Evolutionary conservation across 192 early-diverging fungal genomes (phyloP).

Genomic region (Rhizophagus sp.): DNA sequence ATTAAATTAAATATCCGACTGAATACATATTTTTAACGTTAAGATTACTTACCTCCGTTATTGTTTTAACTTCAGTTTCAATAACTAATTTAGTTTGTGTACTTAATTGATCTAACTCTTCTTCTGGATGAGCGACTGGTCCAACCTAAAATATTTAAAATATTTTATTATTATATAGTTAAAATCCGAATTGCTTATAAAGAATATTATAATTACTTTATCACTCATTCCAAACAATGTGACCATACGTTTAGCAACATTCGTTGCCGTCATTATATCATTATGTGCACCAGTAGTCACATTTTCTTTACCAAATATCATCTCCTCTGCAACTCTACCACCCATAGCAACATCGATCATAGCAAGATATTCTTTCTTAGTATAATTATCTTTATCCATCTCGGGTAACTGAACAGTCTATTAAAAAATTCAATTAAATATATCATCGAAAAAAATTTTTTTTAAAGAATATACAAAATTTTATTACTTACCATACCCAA

Average conservation of each 20-base stretch:
- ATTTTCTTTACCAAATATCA: constrained; percentile 92
- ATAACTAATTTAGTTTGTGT: constrained; percentile 77
- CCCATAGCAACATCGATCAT: constrained; percentile 97
- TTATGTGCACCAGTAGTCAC: constrained; percentile 93
- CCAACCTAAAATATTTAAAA: constrained; percentile 58
- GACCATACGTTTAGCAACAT: constrained; percentile 90
- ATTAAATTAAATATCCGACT: neutral
- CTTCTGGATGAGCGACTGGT: constrained; percentile 71
- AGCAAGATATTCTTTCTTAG: constrained; percentile 82
- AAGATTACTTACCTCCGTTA: constrained; percentile 63
- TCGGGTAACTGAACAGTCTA: constrained; percentile 92
- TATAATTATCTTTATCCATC: constrained; percentile 79
- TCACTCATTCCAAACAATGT: constrained; percentile 93
- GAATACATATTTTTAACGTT: constrained; percentile 25
- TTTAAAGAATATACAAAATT: neutral
- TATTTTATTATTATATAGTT: neutral
- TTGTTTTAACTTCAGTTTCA: constrained; percentile 79
- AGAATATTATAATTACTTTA: constrained; percentile 36
- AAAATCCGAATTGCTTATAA: neutral
- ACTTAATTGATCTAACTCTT: constrained; percentile 74
- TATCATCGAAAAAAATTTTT: neutral
- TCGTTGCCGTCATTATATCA: constrained; percentile 90
- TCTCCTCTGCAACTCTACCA: constrained; percentile 96
- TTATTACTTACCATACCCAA: constrained; percentile 58
- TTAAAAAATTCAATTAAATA: neutral